Evolutionary conservation across 2,329 filamentous ascomycete species (phyloP), one percentile per base, ranked within the genome.

Genomic region (Cladophialophora bantiana): DNA sequence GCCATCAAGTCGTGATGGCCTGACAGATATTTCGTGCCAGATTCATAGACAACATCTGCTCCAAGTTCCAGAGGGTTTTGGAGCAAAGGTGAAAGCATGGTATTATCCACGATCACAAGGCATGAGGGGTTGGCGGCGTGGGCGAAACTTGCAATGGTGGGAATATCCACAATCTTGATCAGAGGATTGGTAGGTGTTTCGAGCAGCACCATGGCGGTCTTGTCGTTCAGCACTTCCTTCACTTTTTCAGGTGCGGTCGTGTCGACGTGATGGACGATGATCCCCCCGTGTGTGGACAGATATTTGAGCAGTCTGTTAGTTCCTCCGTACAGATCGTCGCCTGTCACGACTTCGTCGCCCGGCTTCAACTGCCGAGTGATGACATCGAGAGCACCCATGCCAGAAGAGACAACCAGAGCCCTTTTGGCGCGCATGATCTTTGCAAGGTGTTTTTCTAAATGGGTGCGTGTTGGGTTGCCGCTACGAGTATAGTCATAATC

Each of bases 1-100:
- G 95, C 95, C 95, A 99, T 99, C 76, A 99, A 90, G 77, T 99
- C 96, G 83, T 99, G 95, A 78, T 99, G 95, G 36, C 95, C 95
- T 1, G 94, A 98, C 5, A 99, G 85, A 76, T 99, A 99, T 79
- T 99, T 99, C 31, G 95, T 99, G 64, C 95, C 95, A 32, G 92
- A 96, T 82, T 99, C 95, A 80, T 99, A 99, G 64, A 96, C 93
- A 72, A 99, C 91, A 75, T 99, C 95, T 15, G 94, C 94, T 65
- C 96, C 95, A 34, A 98, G 85, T 68, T 98, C 94, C 18, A 99
- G 87, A 5, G 95, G 95, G 81, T 97, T 98, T 75, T 90, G 90
- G 7, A 99, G 88, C 83, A 97, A 90, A 10, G 95, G 95, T 1
- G 94, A 97, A 72, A 99, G 89, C 95, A 99, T 99, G 65, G 95